Base-by-base conservation (phyloP, 768 basidiomycete species). In the Termitomyces sp. region DNA sequence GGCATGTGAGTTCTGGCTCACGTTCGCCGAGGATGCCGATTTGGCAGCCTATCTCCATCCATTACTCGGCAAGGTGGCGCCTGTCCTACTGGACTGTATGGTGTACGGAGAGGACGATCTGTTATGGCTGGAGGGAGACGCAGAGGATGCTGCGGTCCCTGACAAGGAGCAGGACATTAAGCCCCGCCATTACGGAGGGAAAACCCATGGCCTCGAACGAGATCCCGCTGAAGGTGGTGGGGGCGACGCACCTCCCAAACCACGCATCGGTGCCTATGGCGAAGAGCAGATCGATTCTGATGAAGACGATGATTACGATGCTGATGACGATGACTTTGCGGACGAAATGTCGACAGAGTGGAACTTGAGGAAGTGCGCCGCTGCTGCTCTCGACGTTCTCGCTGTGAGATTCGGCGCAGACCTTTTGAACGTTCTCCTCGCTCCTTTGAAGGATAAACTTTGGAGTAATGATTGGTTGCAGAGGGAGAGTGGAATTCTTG, bases 1-100 rank as follows among this genome's bases (percentile, higher is more conserved):
- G 77, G 97, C 97, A 24, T 97, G 96, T 82, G 97, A 99, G 81
- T 99, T 99, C 75, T 99, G 97, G 97, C 81, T 99, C 63, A 97
- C 96, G 1, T 98, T 99, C 70, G 96, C 97, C 16, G 97, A 99
- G 73, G 94, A 98, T 67, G 88, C 88, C 42, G 93, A 94, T 54
- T 81, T 98, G 24, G 87, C 88, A 11, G 84, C 87, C 2, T 92
- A 90, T 71, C 80, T 99, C 32, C 89, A 87, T 62, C 96, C 96
- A 2, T 83, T 95, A 62, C 81, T 99, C 9, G 87, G 81, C n/a
- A 92, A 92, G 67, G 93, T 99, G 44, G 94, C 92, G 2, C 97
- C 97, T 0, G 89, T 97, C 18, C 80, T 99, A n/a, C 81, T 99
- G 63, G 90, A 96, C 71, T 97, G 95, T 69, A 99, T 98, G 96